Conservation (phyloP, 2,329 filamentous ascomycete species). For the Pseudogymnoascus sp. region DNA sequence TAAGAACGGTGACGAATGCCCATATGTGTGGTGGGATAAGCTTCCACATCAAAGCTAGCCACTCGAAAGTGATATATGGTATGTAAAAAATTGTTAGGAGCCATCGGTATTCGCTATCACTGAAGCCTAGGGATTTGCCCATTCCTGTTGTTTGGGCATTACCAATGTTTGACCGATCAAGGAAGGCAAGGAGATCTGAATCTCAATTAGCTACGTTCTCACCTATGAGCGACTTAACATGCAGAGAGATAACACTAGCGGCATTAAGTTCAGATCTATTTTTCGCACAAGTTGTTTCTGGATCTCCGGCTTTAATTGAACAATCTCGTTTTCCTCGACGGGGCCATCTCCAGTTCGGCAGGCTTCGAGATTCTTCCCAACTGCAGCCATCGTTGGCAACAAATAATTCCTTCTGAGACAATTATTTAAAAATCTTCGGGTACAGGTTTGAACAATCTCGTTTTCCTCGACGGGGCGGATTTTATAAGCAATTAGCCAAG, state of each 20-base stretch:
- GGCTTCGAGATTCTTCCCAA: background rate
- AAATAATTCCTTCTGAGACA: background rate
- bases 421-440: background rate
- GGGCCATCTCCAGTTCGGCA: background rate
- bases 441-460: no score
- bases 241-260: constrained; percentile 20
- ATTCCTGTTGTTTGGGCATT: constrained; percentile 48
- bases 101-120: constrained; percentile 34
- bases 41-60: constrained; percentile 32
- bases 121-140: constrained; percentile 39
- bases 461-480: no score
- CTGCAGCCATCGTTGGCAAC: background rate
- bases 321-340: background rate
- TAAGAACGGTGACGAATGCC: constrained; percentile 15
- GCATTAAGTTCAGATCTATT: constrained; percentile 50
- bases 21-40: constrained; percentile 32
- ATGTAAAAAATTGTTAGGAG: constrained; percentile 34
- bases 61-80: constrained; percentile 33
- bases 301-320: constrained; percentile 12
- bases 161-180: constrained; percentile 44
- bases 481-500: background rate
- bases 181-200: constrained; percentile 37
- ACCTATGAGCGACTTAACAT: constrained; percentile 1
- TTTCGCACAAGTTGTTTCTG: constrained; percentile 46
- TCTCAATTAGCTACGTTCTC: background rate